phyloP scores from a whole-genome alignment of 2,329 filamentous ascomycete species.

The Colletotrichum falcatum region DNA sequence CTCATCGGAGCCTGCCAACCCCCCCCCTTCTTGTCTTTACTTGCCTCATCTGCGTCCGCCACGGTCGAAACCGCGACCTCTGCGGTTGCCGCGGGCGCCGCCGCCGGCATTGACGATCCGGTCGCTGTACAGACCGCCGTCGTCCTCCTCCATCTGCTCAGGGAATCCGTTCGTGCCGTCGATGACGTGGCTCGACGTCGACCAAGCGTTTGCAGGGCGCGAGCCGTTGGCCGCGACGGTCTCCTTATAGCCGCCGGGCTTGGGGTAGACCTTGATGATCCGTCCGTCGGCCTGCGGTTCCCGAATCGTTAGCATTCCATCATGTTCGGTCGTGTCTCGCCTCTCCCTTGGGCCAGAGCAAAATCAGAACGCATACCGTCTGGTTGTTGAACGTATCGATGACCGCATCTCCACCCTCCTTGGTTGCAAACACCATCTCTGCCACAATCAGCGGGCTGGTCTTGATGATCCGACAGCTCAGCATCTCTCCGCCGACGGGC shows the following conservation, averaged over 20 bases:
- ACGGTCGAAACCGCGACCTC: conserved; percentile 42
- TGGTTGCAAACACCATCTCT: conserved; percentile 80
- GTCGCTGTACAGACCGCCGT: conserved; percentile 63
- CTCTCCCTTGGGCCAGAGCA: not conserved
- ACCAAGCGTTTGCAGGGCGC: conserved; percentile 44
- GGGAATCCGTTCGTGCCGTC: conserved; percentile 68
- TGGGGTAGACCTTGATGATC: conserved; percentile 78
- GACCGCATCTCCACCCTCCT: conserved; percentile 78
- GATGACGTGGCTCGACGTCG: conserved; percentile 56
- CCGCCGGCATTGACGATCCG: conserved; percentile 48
- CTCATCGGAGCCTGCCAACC: not conserved
- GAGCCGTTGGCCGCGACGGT: conserved; percentile 38
- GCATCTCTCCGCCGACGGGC: conserved; percentile 77
- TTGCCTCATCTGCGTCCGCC: conserved; percentile 19
- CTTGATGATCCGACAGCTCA: conserved; percentile 76
- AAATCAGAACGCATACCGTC: conserved; percentile 66
- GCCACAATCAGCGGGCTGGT: conserved; percentile 79
- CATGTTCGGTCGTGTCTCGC: not conserved
- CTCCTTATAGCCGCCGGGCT: conserved; percentile 60
- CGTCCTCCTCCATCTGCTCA: conserved; percentile 58
- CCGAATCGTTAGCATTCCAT: conserved; percentile 9
- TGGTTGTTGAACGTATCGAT: conserved; percentile 83
- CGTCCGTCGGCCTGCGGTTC: conserved; percentile 75
- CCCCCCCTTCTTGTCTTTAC: not conserved
- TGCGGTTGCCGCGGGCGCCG: conserved; percentile 35